Evolutionary conservation across 2,329 filamentous ascomycete species (phyloP), one percentile per base, ranked within the genome.

Genomic region (Catunica adiposa): DNA sequence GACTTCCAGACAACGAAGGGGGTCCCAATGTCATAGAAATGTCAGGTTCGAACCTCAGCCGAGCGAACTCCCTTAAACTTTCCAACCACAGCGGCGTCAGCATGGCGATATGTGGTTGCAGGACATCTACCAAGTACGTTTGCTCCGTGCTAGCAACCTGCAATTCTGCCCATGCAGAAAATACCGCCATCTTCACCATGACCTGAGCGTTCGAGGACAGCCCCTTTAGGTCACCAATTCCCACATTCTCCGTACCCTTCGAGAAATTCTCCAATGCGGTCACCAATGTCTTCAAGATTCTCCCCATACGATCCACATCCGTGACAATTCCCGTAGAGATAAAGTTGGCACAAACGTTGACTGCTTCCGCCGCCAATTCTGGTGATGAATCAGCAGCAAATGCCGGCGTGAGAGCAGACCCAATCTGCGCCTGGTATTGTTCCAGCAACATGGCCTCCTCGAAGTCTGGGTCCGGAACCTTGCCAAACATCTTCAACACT

Each of bases 391-490:
- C 92, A 2, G 83, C 84, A 1, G 92, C 89, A 69, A 98, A 98
- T 0, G 92, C 94, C 2, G 92, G 92, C 0, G 94, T 98, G 59
- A 98, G 74, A 0, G 92, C 92, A 17, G 92, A 97, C 63, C 89
- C 89, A 65, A 98, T 98, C 66, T 98, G 92, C 3, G 92, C 92
- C 68, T 98, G 94, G 64, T 98, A 98, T 68, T 98, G 92, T 67
- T 98, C 94, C 3, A 98, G 76, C 15, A 98, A 75, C 69, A 94
- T 94, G 0, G 86, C 92, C 68, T 98, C 92, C n/a, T 90, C 80
- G 65, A 98, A 98, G 66, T 98, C 92, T 0, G 92, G 94, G 68
- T 98, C 92, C 1, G 90, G 86, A 1, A 86, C 89, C 65, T 89
- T 90, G 55, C 92, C 92, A 70, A 98, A 98, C 74, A 96, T 88